Conservation (phyloP, 2,329 filamentous ascomycete species). For the Malbranchea cinnamomea region DNA sequence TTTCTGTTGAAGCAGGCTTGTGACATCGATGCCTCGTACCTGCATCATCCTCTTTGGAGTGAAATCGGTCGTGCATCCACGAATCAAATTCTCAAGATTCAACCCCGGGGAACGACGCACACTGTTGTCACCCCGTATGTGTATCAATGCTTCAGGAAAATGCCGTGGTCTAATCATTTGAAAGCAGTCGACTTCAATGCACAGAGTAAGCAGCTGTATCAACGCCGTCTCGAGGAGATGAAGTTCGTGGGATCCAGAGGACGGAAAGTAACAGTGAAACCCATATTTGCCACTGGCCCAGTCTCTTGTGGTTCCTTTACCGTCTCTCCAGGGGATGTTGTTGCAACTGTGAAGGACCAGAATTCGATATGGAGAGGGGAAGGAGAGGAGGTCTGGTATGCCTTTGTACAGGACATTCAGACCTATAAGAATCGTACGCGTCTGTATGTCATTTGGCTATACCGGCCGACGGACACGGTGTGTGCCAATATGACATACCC, state of each 20-base stretch:
- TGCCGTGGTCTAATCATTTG: conserved; percentile 38
- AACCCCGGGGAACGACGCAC: conserved; percentile 7
- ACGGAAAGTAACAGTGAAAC: conserved; percentile 3
- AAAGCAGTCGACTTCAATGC: conserved; percentile 8
- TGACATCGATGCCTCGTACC: conserved; percentile 30
- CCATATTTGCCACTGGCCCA: conserved; percentile 11
- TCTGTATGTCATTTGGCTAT: conserved; percentile 61
- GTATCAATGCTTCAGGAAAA: conserved; percentile 46
- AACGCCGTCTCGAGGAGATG: neutral
- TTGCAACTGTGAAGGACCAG: conserved; percentile 33
- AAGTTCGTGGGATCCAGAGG: conserved; percentile 1
- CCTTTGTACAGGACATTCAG: conserved; percentile 46
- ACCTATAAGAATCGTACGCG: conserved; percentile 21
- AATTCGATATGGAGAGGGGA: conserved; percentile 43
- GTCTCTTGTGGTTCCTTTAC: conserved; percentile 20
- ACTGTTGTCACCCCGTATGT: conserved; percentile 61
- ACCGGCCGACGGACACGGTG: conserved; percentile 54
- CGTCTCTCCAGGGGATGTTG: conserved; percentile 34
- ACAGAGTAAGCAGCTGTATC: conserved; percentile 1
- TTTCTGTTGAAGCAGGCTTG: conserved; percentile 53
- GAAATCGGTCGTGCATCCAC: conserved; percentile 28
- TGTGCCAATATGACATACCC: conserved; percentile 55
- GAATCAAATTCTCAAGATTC: conserved; percentile 19
- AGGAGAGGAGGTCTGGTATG: conserved; percentile 49
- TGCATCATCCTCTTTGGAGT: conserved; percentile 37